Percentiles rank a stretch among this genome's conserved stretches.
These are phyloP conservation scores for Penicillium dipodomyicola DNA, from an alignment of 495 filamentous ascomycete species.

Conservation along the genomic window DNA sequence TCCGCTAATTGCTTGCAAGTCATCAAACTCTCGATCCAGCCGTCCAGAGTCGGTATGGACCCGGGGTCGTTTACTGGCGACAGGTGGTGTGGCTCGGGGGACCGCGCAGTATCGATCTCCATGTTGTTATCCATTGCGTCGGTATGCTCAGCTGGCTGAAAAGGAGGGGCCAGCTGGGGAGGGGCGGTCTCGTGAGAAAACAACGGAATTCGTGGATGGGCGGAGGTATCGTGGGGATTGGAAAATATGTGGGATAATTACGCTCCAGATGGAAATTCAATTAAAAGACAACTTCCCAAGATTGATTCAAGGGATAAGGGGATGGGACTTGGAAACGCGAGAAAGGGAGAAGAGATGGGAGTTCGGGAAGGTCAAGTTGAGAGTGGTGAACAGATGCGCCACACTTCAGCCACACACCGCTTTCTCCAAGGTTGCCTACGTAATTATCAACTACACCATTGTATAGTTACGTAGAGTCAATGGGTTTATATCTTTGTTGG, in stretches of 20 bases:
- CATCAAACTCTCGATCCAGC: constrained; percentile 99
- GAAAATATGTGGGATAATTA: constrained; percentile 13
- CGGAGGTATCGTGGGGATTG: constrained; percentile 19
- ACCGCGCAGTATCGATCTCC: constrained; percentile 81
- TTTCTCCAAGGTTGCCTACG: constrained; percentile 5
- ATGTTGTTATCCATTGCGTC: constrained; percentile 90
- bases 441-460: constrained; percentile 6
- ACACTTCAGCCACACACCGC: constrained; percentile 33
- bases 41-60: constrained; percentile 88
- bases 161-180: constrained; percentile 39
- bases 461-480: not conserved
- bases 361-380: constrained; percentile 33
- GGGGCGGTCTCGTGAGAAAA: constrained; percentile 46
- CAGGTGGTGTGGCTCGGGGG: constrained; percentile 75
- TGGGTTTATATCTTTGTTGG: not conserved
- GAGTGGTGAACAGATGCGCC: constrained; percentile 29
- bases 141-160: constrained; percentile 27
- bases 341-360: constrained; percentile 29
- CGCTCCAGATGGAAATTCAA: constrained; percentile 22
- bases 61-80: constrained; percentile 74
- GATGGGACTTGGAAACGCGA: constrained; percentile 18
- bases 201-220: constrained; percentile 19
- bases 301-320: constrained; percentile 27
- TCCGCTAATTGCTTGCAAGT: constrained; percentile 96
- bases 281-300: constrained; percentile 15